These are phyloP conservation scores for Talaromyces marneffei DNA, from an alignment of 2,329 filamentous ascomycete genomes.

Conservation along the genomic window DNA sequence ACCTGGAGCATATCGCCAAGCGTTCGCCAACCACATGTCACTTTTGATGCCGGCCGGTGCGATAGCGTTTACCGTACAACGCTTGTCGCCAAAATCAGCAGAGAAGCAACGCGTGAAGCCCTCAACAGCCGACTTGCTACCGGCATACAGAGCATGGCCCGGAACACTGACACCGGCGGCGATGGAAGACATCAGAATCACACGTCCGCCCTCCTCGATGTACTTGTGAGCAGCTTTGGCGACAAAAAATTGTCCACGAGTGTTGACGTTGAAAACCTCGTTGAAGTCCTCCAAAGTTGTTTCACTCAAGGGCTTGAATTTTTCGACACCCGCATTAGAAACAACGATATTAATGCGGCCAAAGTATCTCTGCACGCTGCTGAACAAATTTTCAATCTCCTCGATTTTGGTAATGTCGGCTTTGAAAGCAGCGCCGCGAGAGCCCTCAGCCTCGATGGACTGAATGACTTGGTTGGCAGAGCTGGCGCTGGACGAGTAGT, in stretches of 20 bases:
- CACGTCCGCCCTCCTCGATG: conserved; percentile 61
- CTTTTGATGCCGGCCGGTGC: conserved; percentile 63
- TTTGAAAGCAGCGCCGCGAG: conserved; percentile 59
- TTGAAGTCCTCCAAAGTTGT: conserved; percentile 33
- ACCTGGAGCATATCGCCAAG: conserved; percentile 60
- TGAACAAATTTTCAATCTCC: conserved; percentile 59
- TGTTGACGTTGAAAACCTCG: conserved; percentile 57
- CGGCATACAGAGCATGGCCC: conserved; percentile 68
- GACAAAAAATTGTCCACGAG: conserved; percentile 59
- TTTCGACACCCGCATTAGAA: conserved; percentile 57
- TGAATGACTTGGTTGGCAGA: conserved; percentile 62
- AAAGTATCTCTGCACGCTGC: conserved; percentile 57
- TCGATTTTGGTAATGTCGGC: conserved; percentile 62
- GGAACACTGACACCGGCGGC: conserved; percentile 62
- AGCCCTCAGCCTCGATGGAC: conserved; percentile 59
- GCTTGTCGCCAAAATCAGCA: conserved; percentile 61
- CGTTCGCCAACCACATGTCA: conserved; percentile 70
- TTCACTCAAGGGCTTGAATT: conserved; percentile 23
- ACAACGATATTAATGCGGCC: conserved; percentile 62
- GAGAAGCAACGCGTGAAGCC: conserved; percentile 71
- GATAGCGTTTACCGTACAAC: conserved; percentile 59
- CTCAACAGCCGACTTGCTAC: conserved; percentile 69
- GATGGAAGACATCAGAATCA: conserved; percentile 70
- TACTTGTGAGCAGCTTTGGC: conserved; percentile 63
- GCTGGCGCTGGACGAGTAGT: conserved; percentile 54